Percentiles rank a stretch among this genome's conserved stretches.
Evolutionary conservation across 2,329 filamentous ascomycete genomes (phyloP).

Genomic region (Alternaria panax): DNA sequence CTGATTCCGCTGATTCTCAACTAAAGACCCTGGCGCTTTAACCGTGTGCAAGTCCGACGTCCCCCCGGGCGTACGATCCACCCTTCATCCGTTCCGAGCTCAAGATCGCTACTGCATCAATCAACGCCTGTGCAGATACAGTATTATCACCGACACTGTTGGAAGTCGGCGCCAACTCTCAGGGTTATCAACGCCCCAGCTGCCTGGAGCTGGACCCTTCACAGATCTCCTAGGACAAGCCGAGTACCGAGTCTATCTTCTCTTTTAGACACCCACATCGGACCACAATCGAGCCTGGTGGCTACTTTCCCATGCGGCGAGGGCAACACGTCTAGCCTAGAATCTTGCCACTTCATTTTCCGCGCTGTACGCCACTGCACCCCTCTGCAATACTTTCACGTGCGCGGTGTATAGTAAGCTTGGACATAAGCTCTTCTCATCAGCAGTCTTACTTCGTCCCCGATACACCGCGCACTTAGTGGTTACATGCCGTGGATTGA

Average conservation of each 20-base stretch:
- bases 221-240: conserved; percentile 26
- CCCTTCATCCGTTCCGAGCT: conserved; percentile 16
- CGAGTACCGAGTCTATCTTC: conserved; percentile 23
- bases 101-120: conserved; percentile 25
- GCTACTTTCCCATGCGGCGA: conserved; percentile 31
- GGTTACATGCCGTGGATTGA: conserved; percentile 32
- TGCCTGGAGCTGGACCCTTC: conserved; percentile 34
- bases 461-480: conserved; percentile 27
- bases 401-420: conserved; percentile 32
- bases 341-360: conserved; percentile 20
- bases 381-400: conserved; percentile 38
- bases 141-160: conserved; percentile 20
- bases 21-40: conserved; percentile 14
- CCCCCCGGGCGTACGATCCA: conserved; percentile 12
- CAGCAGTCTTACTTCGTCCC: conserved; percentile 28
- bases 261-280: conserved; percentile 18
- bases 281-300: conserved; percentile 30
- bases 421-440: conserved; percentile 24
- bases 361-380: conserved; percentile 33
- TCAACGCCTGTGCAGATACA: conserved; percentile 21
- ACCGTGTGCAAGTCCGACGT: conserved; percentile 8
- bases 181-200: conserved; percentile 29
- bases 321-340: conserved; percentile 25
- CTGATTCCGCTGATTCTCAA: conserved; percentile 5
- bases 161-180: conserved; percentile 26